These are phyloP conservation scores for Vanilla planifolia DNA, from an alignment of 106 monocot species.

Conservation along the genomic window DNA sequence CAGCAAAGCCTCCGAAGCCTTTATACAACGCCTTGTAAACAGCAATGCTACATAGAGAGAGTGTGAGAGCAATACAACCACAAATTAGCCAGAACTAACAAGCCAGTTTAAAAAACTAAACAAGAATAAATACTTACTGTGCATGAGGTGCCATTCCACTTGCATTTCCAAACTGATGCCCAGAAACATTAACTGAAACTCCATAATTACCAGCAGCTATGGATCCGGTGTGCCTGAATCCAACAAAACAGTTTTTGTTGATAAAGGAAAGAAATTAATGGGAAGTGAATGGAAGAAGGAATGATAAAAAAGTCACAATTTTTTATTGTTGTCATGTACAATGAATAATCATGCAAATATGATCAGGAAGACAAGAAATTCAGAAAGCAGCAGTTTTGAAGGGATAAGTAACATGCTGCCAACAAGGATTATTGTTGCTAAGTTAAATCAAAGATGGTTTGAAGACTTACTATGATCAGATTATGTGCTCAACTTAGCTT, in stretches of 20 bases:
- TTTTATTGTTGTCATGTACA: neutral
- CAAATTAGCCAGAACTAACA: neutral
- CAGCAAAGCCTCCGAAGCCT: slow-evolving; percentile 96
- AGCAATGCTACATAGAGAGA: slow-evolving; percentile 62
- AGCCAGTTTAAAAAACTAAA: neutral
- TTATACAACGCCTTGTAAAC: slow-evolving; percentile 97
- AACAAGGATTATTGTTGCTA: too few species aligned
- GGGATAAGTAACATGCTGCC: neutral
- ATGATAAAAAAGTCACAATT: neutral
- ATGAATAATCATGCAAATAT: slow-evolving; percentile 1
- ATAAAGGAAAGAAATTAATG: neutral
- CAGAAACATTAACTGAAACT: slow-evolving; percentile 75
- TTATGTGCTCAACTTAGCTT: too few species aligned
- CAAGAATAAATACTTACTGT: slow-evolving; percentile 49
- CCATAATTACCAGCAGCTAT: slow-evolving; percentile 96
- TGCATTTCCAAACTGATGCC: slow-evolving; percentile 91
- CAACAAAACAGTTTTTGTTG: neutral
- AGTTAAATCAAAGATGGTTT: too few species aligned
- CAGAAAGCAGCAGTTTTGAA: neutral
- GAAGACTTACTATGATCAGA: too few species aligned
- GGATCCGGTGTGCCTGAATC: slow-evolving; percentile 85
- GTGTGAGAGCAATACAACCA: neutral
- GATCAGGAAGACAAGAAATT: neutral
- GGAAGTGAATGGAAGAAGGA: neutral
- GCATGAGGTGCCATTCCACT: slow-evolving; percentile 99